A percentile compares a stretch with the other conserved stretches of the same genome.
These are phyloP conservation scores for Luffa acutangula DNA, from an alignment of 306 rosid genomes.

Conservation along the genomic window DNA sequence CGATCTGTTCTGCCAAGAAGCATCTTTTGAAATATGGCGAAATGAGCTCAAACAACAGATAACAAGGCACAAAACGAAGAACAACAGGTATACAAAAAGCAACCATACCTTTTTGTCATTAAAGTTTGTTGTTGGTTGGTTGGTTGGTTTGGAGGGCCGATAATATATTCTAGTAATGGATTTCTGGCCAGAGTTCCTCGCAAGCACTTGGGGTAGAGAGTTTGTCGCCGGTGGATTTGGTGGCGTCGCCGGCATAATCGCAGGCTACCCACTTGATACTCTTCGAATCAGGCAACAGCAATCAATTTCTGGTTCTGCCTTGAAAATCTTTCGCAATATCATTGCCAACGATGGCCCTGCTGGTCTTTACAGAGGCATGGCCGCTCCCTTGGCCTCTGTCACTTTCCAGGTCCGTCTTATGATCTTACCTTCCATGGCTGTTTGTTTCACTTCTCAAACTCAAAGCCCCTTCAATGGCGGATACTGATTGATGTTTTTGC, in stretches of 20 bases:
- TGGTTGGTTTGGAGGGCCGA: neutral
- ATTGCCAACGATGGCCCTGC: constrained; percentile 45
- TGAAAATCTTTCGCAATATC: constrained; percentile 37
- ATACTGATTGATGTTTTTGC: neutral
- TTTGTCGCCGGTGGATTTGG: constrained; percentile 91
- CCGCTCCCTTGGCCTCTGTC: constrained; percentile 72
- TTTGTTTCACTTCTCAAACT: neutral
- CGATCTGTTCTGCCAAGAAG: neutral
- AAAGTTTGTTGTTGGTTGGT: neutral
- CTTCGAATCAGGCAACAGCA: constrained; percentile 50
- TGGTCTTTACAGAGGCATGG: constrained; percentile 82
- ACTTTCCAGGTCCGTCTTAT: constrained; percentile 61
- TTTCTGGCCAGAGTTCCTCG: constrained; percentile 78
- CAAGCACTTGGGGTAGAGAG: constrained; percentile 66
- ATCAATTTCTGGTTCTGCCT: constrained; percentile 44
- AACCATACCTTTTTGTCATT: neutral
- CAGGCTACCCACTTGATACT: constrained; percentile 85
- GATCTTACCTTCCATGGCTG: neutral
- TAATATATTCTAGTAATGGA: constrained; percentile 28
- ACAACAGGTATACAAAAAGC: neutral
- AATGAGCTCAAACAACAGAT: neutral
- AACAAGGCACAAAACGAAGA: constrained; percentile 3
- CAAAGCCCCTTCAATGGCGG: neutral
- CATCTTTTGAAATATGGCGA: neutral
- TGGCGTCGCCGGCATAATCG: constrained; percentile 70